These are phyloP conservation scores for Talinum fruticosum DNA, from an alignment of 148 eudicot species.

Conservation along the genomic window DNA sequence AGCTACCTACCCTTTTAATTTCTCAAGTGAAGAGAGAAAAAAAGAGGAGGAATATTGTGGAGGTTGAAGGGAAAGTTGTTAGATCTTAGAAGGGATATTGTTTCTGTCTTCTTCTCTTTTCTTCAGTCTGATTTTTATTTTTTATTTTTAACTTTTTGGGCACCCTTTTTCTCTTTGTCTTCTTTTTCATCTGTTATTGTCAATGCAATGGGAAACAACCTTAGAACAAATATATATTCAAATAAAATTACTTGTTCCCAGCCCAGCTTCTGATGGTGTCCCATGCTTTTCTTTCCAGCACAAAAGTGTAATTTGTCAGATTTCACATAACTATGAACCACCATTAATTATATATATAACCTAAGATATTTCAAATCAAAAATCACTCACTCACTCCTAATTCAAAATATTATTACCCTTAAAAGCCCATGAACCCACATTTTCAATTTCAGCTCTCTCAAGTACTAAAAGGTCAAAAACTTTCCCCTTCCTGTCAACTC, in stretches of 20 bases:
- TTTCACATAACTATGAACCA: neutral
- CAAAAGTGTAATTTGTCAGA: constrained; percentile 20
- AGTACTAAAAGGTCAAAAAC: neutral
- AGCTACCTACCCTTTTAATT: neutral
- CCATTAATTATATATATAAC: neutral
- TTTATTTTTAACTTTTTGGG: constrained; percentile 1
- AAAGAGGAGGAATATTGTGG: neutral
- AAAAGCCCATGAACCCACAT: neutral
- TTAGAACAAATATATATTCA: constrained; percentile 26
- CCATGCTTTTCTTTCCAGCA: constrained; percentile 28
- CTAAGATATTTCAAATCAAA: neutral
- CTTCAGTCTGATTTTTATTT: constrained; percentile 1
- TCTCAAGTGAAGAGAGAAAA: neutral
- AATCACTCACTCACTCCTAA: neutral
- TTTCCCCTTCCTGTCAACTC: too few species aligned
- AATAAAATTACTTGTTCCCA: constrained; percentile 16
- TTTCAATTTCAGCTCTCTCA: neutral
- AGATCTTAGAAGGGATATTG: constrained; percentile 19
- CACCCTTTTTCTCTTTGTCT: neutral
- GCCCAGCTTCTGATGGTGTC: constrained; percentile 23
- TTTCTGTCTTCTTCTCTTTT: constrained; percentile 16
- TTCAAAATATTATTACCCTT: neutral
- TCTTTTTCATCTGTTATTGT: constrained; percentile 24
- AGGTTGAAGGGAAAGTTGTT: neutral
- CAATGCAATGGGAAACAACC: constrained; percentile 31